Base-by-base conservation (phyloP, 208 protist species). In the Hexamita inflata region DNA sequence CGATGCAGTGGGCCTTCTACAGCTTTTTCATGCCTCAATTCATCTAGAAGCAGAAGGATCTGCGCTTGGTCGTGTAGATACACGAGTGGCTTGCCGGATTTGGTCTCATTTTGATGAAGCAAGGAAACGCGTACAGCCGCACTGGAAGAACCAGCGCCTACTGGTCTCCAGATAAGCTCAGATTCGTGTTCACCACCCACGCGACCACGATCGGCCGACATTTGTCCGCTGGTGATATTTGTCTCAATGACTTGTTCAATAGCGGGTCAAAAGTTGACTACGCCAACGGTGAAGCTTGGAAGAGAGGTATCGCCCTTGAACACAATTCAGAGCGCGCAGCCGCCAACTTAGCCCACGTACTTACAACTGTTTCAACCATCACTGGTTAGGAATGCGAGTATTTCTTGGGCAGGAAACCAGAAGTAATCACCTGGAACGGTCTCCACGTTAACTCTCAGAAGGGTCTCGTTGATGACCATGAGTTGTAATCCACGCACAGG, bases 101-200 rank as follows among this genome's bases (percentile, higher is more conserved):
- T n/a, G 40, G 30, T n/a, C 64, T 45, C 32, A 9, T n/a, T n/a
- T n/a, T n/a, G n/a, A n/a, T n/a, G n/a, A n/a, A n/a, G n/a, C n/a
- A n/a, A n/a, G n/a, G n/a, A n/a, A n/a, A n/a, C 34, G 60, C 30
- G 35, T 45, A 49, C 11, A 7, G 7, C 19, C 19, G 64, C 32
- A 13, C 30, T 19, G 64, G 11, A 38, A 45, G 15, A 15, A 70
- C 4, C 9, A 70, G 11, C 11, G 9, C n/a, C n/a, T n/a, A n/a
- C n/a, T n/a, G n/a, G n/a, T n/a, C n/a, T n/a, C n/a, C n/a, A n/a
- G n/a, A n/a, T n/a, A n/a, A n/a, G n/a, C n/a, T n/a, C 32, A 19
- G 7, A 7, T 70, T 70, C 64, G 11, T 70, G 9, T 70, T 70
- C 38, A 70, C 64, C 2, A 70, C 64, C 9, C 64, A 70, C n/a